Conservation (phyloP, 2,329 filamentous ascomycete genomes). For the Pseudocercospora eumusae region DNA sequence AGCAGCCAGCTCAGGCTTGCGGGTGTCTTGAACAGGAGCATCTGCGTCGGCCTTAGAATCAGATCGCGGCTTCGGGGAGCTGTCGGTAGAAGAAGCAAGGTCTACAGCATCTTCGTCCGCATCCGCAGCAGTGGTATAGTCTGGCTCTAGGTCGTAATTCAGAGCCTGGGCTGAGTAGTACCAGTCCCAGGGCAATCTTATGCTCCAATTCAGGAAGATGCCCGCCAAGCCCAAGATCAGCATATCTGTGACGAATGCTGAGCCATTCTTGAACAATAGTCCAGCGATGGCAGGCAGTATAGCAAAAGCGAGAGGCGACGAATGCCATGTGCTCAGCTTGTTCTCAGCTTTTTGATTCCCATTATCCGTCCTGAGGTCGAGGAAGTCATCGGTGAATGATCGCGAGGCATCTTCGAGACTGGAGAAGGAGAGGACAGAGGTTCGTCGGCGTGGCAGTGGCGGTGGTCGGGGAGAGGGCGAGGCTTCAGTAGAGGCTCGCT, state of each 20-base stretch:
- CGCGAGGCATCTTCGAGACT: slow-evolving; percentile 67
- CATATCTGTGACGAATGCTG: slow-evolving; percentile 79
- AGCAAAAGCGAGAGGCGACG: slow-evolving; percentile 78
- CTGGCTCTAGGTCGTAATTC: slow-evolving; percentile 27
- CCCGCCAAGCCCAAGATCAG: slow-evolving; percentile 77
- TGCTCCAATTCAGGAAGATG: slow-evolving; percentile 89
- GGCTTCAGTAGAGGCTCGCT: slow-evolving; percentile 24
- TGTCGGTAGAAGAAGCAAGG: slow-evolving; percentile 28
- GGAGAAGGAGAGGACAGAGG: slow-evolving; percentile 76
- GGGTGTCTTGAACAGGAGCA: slow-evolving; percentile 18
- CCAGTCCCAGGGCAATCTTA: slow-evolving; percentile 80
- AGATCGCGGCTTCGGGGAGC: slow-evolving; percentile 23
- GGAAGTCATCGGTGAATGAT: slow-evolving; percentile 69
- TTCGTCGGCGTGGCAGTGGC: slow-evolving; percentile 59
- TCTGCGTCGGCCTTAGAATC: slow-evolving; percentile 14
- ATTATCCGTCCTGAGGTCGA: slow-evolving; percentile 50
- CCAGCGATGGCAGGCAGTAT: slow-evolving; percentile 84
- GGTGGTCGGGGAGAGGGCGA: slow-evolving; percentile 30
- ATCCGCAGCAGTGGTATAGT: slow-evolving; percentile 4
- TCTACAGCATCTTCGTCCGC: slow-evolving; percentile 31
- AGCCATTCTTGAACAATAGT: slow-evolving; percentile 80
- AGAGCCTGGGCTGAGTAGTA: slow-evolving; percentile 52
- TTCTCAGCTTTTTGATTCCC: slow-evolving; percentile 42
- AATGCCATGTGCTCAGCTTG: slow-evolving; percentile 72
- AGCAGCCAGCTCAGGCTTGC: slow-evolving; percentile 45